These are phyloP conservation scores for Draba incana DNA, from an alignment of 345 rosid species.

Conservation along the genomic window DNA sequence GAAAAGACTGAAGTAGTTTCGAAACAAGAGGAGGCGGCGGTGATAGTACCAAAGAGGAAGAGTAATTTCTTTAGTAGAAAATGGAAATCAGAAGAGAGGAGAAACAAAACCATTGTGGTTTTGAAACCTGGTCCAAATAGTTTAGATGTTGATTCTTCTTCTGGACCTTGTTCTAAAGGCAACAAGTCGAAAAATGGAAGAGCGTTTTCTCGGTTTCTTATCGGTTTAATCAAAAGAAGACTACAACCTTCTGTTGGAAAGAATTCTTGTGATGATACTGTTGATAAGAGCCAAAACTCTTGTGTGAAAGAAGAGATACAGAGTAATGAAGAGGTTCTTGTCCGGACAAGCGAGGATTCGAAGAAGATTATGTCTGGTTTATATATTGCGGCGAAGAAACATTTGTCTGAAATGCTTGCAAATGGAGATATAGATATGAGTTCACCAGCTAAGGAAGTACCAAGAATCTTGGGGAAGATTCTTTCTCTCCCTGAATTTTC, in stretches of 20 bases:
- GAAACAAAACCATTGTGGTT: constrained; percentile 62
- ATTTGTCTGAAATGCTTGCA: constrained; percentile 81
- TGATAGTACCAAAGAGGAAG: constrained; percentile 29
- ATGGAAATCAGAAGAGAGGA: constrained; percentile 51
- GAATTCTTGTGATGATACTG: constrained; percentile 53
- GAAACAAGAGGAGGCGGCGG: constrained; percentile 27
- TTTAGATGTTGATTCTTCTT: constrained; percentile 41
- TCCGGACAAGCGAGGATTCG: constrained; percentile 43
- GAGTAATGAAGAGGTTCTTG: constrained; percentile 51
- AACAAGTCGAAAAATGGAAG: constrained; percentile 67
- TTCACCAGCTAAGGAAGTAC: constrained; percentile 53
- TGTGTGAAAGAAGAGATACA: constrained; percentile 34
- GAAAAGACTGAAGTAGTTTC: constrained; percentile 29
- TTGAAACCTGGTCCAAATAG: constrained; percentile 59
- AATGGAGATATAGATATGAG: constrained; percentile 54
- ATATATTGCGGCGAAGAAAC: constrained; percentile 90
- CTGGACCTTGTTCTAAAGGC: constrained; percentile 46
- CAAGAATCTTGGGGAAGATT: constrained; percentile 77
- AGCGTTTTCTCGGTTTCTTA: constrained; percentile 44
- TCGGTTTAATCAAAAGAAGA: constrained; percentile 51
- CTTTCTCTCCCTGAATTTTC: constrained; percentile 75
- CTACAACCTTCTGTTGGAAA: constrained; percentile 50
- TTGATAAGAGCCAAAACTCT: constrained; percentile 37
- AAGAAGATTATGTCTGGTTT: constrained; percentile 62
- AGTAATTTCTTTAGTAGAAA: constrained; percentile 52